Evolutionary conservation across 768 basidiomycete genomes (phyloP), one percentile per base, ranked within the genome.

Genomic region (Phlebiopsis gigantea): DNA sequence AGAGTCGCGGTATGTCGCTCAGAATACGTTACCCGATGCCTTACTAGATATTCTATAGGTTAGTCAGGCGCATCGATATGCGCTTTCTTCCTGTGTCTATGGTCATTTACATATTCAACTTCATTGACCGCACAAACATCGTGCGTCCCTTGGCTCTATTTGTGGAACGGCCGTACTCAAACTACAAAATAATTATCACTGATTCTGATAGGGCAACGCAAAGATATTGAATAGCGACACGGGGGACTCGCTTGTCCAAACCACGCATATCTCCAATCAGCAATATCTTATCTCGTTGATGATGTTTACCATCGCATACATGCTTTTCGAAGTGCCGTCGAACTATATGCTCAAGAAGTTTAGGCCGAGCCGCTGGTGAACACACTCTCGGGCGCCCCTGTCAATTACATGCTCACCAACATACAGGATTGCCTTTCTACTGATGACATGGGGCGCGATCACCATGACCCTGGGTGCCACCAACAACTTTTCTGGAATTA

Each of bases 21-120:
- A 6, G 26, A 69, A 73, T 78, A 5, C 79, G 76, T 14, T 73
- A 74, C 1, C 78, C 79, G 2, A 77, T 77, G 47, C 15, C 24
- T 12, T 57, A 81, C 19, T 9, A 39, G 17, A 3, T 10, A 17
- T 19, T 45, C 2, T 5, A 10, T 21, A 63, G 61, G 19, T 46
- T 62, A 2, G 31, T 63, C 10, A 57, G 67, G 29, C 66, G 64
- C 22, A 61, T 72, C 28, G 70, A 71, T 56, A 19, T 60, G 46
- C 64, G 69, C 15, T 69, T 75, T 42, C 62, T 75, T 1, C 74
- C 74, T 14, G 63, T 66, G 25, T 60, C 69, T 1, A 71, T 69
- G 64, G 53, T 70, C 41, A 70, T 75, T 14, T 75, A 74, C 57
- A 61, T 75, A 6, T 69, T 76, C 4, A 71, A 66, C 48, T 65